A percentile compares a stretch with the other conserved stretches of the same genome.
phyloP scores from a whole-genome alignment of 805 yeast genomes.

The Pichia heedii region DNA sequence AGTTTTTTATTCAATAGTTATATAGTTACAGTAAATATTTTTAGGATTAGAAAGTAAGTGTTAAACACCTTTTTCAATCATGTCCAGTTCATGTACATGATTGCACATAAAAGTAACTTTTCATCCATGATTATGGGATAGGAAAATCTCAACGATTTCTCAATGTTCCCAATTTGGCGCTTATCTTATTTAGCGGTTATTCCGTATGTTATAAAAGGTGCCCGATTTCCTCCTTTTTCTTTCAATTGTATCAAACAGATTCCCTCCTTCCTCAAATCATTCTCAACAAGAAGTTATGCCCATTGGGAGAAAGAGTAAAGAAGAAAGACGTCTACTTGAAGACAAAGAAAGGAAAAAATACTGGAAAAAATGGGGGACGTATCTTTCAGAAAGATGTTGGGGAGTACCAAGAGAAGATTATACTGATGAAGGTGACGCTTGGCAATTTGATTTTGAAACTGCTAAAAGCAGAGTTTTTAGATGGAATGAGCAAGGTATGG shows the following conservation, averaged over 20 bases:
- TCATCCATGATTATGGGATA: too few relatives aligned
- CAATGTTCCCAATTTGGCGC: too few relatives aligned
- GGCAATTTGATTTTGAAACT: constrained; percentile 86
- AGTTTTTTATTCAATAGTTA: constrained; percentile 4
- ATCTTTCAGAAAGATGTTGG: constrained; percentile 83
- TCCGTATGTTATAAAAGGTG: too few relatives aligned
- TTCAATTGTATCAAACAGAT: not conserved
- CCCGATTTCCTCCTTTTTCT: not conserved
- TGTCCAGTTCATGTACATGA: too few relatives aligned
- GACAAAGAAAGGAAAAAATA: constrained; percentile 37
- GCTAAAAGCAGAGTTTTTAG: constrained; percentile 73
- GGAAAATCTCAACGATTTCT: too few relatives aligned
- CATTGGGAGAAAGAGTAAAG: constrained; percentile 12
- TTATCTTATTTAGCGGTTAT: too few relatives aligned
- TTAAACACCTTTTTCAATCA: too few relatives aligned
- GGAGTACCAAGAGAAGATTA: constrained; percentile 84
- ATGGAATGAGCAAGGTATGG: constrained; percentile 96
- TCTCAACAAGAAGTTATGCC: not conserved
- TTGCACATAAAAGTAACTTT: too few relatives aligned
- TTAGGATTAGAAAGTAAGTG: too few relatives aligned
- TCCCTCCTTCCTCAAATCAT: not conserved
- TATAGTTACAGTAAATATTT: too few relatives aligned
- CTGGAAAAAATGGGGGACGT: constrained; percentile 91
- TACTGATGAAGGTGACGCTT: constrained; percentile 78
- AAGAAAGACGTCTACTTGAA: constrained; percentile 35